Conservation (phyloP, 305 asterid species). For the Fraxinus paxiana region DNA sequence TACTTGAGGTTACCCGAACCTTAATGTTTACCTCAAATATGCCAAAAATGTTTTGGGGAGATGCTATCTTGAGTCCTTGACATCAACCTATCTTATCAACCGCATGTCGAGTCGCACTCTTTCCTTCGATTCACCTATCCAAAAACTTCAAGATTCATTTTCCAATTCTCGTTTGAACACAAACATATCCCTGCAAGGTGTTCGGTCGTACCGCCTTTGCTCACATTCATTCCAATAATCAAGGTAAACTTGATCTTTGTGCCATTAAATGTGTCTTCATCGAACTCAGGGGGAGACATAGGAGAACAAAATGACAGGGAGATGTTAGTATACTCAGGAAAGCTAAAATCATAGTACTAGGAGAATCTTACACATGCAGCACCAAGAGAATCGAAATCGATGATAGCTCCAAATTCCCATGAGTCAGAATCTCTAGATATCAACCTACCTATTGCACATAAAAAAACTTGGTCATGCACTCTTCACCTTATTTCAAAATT, state of each 20-base stretch:
- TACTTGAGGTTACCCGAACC: not conserved
- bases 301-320: not conserved
- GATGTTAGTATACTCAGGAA: not conserved
- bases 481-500: not conserved
- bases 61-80: not conserved
- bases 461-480: not conserved
- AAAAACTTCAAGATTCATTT: not conserved
- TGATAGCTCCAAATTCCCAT: not conserved
- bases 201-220: not conserved
- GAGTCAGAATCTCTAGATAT: not conserved
- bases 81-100: not conserved
- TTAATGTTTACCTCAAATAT: not conserved
- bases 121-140: not conserved
- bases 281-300: not conserved
- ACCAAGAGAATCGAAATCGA: not conserved
- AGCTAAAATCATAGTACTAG: not conserved
- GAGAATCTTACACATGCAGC: not conserved
- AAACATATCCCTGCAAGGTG: not conserved
- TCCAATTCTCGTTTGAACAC: not conserved
- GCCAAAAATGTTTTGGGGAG: not conserved
- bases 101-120: not conserved
- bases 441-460: not conserved
- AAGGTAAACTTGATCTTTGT: not conserved
- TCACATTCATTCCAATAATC: not conserved
- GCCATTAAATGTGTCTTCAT: not conserved